Evolutionary conservation across 768 basidiomycete genomes (phyloP).

Genomic region (Chalciporus piperatus): DNA sequence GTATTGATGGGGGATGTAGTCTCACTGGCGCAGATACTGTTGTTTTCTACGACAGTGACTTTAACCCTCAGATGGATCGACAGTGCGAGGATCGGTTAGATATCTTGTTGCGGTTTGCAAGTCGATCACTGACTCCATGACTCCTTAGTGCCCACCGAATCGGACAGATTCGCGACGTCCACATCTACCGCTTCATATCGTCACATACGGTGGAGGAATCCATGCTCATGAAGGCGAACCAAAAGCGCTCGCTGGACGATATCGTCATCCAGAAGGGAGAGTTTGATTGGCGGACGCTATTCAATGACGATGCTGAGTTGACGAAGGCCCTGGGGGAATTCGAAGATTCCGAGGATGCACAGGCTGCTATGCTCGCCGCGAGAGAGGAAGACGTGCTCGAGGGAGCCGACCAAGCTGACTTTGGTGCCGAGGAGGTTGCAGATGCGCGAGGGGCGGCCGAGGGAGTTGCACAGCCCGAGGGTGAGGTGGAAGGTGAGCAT

Average conservation of each 20-base stretch:
- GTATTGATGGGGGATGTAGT: slow-evolving; percentile 37
- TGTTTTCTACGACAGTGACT: slow-evolving; percentile 96
- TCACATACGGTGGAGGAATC: slow-evolving; percentile 92
- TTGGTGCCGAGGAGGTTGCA: slow-evolving; percentile 47
- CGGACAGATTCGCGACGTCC: slow-evolving; percentile 93
- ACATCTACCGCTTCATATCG: slow-evolving; percentile 93
- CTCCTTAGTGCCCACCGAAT: slow-evolving; percentile 86
- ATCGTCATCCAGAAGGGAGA: slow-evolving; percentile 92
- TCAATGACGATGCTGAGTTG: slow-evolving; percentile 61
- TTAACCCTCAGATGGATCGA: slow-evolving; percentile 96
- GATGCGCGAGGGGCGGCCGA: slow-evolving; percentile 30
- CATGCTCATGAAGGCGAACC: slow-evolving; percentile 95
- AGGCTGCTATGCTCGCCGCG: slow-evolving; percentile 75
- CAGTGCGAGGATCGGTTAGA: slow-evolving; percentile 90
- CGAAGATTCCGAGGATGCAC: slow-evolving; percentile 85
- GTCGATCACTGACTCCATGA: neutral
- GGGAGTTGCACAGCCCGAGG: slow-evolving; percentile 28
- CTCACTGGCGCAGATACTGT: slow-evolving; percentile 91
- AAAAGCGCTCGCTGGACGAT: slow-evolving; percentile 88
- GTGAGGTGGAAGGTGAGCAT: slow-evolving; percentile 36
- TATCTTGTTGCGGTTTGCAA: neutral
- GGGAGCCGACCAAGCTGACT: slow-evolving; percentile 80
- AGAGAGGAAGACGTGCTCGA: slow-evolving; percentile 68
- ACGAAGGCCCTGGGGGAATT: slow-evolving; percentile 78
- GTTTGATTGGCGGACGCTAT: slow-evolving; percentile 90